Percentiles rank a stretch among this genome's conserved stretches.
Conservation (phyloP, 2,329 filamentous ascomycete species). For the Didymella keratinophila region DNA sequence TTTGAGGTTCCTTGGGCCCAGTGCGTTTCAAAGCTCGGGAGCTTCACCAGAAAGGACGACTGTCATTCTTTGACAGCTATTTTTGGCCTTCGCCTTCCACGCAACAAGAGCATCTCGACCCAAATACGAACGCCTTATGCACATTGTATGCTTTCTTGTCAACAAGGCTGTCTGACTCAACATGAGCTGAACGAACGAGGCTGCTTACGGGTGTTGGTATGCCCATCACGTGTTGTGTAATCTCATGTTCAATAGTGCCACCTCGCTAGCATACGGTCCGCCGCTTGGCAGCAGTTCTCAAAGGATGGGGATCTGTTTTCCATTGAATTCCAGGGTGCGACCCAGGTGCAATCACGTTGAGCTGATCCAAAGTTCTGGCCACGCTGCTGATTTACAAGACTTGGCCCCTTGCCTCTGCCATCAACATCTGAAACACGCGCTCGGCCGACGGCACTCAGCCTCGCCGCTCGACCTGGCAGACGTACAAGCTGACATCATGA, state of each 20-base stretch:
- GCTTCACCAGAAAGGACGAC: constrained; percentile 6
- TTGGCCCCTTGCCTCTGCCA: constrained; percentile 14
- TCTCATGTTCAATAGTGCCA: constrained; percentile 15
- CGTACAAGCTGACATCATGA: constrained; percentile 8
- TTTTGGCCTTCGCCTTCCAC: constrained; percentile 4
- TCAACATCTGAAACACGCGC: constrained; percentile 17
- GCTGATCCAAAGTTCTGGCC: constrained; percentile 21
- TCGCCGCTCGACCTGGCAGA: background rate
- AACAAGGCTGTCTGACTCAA: background rate
- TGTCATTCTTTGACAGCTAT: constrained; percentile 8
- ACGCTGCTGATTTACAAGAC: constrained; percentile 5
- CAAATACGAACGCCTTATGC: constrained; percentile 1
- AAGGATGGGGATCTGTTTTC: background rate
- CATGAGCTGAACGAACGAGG: background rate
- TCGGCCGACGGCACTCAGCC: constrained; percentile 11
- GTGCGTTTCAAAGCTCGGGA: constrained; percentile 17
- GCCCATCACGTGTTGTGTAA: constrained; percentile 15
- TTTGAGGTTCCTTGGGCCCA: constrained; percentile 3
- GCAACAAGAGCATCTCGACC: constrained; percentile 1
- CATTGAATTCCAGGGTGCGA: background rate
- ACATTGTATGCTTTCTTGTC: background rate
- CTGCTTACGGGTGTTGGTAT: background rate
- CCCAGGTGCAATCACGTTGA: constrained; percentile 6
- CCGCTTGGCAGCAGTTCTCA: constrained; percentile 1
- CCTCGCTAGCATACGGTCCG: constrained; percentile 5